A percentile compares a stretch with the other conserved stretches of the same genome.
Evolutionary conservation across 495 filamentous ascomycete species (phyloP).

Genomic region (Aspergillus kassunensis): DNA sequence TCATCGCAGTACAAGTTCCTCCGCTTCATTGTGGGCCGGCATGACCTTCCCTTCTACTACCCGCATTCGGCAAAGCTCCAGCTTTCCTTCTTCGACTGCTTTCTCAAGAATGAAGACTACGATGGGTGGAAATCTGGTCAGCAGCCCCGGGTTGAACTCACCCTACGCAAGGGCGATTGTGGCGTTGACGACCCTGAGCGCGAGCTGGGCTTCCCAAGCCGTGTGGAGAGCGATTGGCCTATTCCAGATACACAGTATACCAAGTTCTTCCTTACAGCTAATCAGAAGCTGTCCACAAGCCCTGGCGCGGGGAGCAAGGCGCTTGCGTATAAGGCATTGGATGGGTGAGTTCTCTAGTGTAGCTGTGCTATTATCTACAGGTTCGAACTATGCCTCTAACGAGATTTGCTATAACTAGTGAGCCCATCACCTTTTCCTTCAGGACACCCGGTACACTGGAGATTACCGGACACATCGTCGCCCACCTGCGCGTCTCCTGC

Average conservation of each 20-base stretch:
- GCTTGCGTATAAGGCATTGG: too few relatives aligned
- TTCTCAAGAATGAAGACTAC: slow-evolving; percentile 53
- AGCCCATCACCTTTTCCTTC: too few relatives aligned
- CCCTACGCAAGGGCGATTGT: slow-evolving; percentile 50
- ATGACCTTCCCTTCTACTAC: slow-evolving; percentile 64
- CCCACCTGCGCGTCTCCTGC: slow-evolving; percentile 49
- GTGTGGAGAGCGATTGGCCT: slow-evolving; percentile 54
- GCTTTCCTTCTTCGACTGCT: slow-evolving; percentile 55
- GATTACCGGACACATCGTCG: slow-evolving; percentile 56
- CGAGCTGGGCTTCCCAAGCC: slow-evolving; percentile 40
- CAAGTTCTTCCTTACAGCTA: slow-evolving; percentile 41
- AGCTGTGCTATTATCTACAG: too few relatives aligned
- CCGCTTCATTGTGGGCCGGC: slow-evolving; percentile 57
- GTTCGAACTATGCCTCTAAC: too few relatives aligned
- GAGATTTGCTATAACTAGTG: too few relatives aligned
- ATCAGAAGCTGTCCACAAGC: too few relatives aligned
- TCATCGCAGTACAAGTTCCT: slow-evolving; percentile 57
- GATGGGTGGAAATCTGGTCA: slow-evolving; percentile 47
- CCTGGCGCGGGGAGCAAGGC: too few relatives aligned
- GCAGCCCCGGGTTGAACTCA: slow-evolving; percentile 43
- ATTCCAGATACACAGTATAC: slow-evolving; percentile 50
- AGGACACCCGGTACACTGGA: too few relatives aligned
- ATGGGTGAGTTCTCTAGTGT: too few relatives aligned
- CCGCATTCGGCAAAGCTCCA: slow-evolving; percentile 57
- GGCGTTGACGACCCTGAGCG: slow-evolving; percentile 49